Evolutionary conservation across 2,329 filamentous ascomycete genomes (phyloP), one percentile per base, ranked within the genome.

Genomic region (Colletotrichum lupini): DNA sequence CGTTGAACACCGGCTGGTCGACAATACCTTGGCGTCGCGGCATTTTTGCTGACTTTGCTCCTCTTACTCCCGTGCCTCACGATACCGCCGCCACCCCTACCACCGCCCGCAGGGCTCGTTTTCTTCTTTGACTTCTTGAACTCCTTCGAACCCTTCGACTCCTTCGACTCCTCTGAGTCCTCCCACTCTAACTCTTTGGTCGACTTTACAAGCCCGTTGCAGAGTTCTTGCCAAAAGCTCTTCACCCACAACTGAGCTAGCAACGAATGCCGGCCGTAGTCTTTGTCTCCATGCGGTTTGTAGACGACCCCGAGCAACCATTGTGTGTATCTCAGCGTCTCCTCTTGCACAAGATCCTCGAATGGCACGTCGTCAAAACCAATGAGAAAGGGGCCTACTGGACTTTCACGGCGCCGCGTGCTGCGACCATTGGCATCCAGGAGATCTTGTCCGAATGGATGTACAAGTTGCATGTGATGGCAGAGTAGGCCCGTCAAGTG

Each of bases 291-390:
- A 19, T 11, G n/a, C 7, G 52, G 64, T 46, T 42, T 35, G 57
- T 70, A 65, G 4, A 46, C 42, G 7, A 74, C 32, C 8, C 70
- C 62, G 7, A 71, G 55, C n/a, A 70, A 37, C 62, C 57, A 55
- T 4, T 67, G 46, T 11, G 73, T 16, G 11, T 53, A 19, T n/a
- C 56, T 55, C 7, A 64, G 26, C 2, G 26, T 53, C 8, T 57
- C 26, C 22, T 64, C 19, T 5, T 53, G 16, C 32, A 74, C 37
- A 24, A 35, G 12, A 8, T 42, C 4, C 35, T 75, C 66, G 12
- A 74, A 75, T 4, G 22, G 12, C 5, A 70, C 52, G 2, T 46
- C 28, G 42, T 64, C 62, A 7, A 65, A 66, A 11, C 5, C 28
- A 4, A 14, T 11, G 16, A 68, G 16, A 56, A 72, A 68, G 6